These are phyloP conservation scores for Litsea cubeba DNA, from an alignment of 164 flowering plant genomes.

Conservation along the genomic window DNA sequence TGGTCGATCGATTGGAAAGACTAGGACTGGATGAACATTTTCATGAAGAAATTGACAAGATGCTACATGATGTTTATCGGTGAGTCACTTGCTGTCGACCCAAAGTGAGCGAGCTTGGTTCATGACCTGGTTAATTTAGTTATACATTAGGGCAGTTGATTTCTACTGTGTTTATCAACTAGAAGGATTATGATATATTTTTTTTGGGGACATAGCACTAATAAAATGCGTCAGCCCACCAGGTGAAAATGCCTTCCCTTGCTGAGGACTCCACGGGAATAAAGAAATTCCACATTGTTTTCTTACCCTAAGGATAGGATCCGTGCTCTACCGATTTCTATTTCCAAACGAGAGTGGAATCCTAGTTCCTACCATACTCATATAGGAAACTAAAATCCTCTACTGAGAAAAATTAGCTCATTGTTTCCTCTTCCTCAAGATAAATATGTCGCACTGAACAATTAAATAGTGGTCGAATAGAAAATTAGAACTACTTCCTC, in stretches of 20 bases:
- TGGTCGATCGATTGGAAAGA: conserved; percentile 29
- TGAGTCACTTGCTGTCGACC: not conserved
- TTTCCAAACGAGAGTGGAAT: no score
- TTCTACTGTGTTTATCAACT: not conserved
- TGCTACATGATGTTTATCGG: conserved; percentile 25
- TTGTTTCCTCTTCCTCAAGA: not conserved
- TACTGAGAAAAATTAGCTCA: no score
- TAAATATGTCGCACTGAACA: not conserved
- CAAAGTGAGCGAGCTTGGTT: not conserved
- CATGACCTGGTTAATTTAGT: not conserved
- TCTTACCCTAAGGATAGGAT: no score
- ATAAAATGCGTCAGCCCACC: no score
- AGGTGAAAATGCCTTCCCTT: no score
- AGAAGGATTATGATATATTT: not conserved
- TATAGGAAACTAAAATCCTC: no score
- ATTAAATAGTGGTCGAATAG: no score
- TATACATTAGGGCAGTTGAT: not conserved
- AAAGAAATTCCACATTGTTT: no score
- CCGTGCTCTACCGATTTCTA: no score
- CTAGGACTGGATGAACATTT: conserved; percentile 28
- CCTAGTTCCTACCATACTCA: no score
- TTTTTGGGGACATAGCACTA: not conserved
- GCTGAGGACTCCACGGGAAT: no score
- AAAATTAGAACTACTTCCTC: no score
- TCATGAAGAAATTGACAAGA: conserved; percentile 19